Base-by-base conservation (phyloP, 2,329 filamentous ascomycete genomes). In the Rutstroemia sydowiana region DNA sequence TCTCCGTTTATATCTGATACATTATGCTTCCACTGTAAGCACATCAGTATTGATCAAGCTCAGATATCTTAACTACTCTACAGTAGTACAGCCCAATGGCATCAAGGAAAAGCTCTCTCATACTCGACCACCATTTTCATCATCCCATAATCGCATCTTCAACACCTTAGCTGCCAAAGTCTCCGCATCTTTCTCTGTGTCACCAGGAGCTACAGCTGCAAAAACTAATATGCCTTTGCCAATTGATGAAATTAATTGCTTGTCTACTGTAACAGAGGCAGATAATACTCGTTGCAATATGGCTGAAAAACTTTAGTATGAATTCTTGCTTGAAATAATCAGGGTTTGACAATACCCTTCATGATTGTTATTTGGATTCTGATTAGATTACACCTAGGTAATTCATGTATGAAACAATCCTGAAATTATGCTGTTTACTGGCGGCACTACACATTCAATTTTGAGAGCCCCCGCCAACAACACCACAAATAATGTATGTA, bases 251-350 rank as follows among this genome's bases (percentile, higher is more conserved):
- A 98, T 80, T 28, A 95, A 73, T 66, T 95, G 78, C 65, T 88
- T 86, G 66, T 98, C 91, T 48, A 98, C 92, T 1, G 90, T 93
- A 62, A 98, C 93, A 7, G 92, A 96, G 55, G 92, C 92, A 40
- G 91, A 97, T 55, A 95, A 82, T 47, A 98, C 93, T 59, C 93
- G 82, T 71, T 98, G 93, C 48, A 97, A 74, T 55, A 98, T 88
- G 49, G 90, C 93, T 96, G 60, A 68, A 55, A 55, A 48, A 36
- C 37, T 47, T 13, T n/a, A n/a, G n/a, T n/a, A n/a, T n/a, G n/a
- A n/a, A 41, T 44, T 45, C 7, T 16, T 16, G 44, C 36, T 26
- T 48, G 51, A 61, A 45, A 46, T 40, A 30, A 26, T 26, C 4
- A 8, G 23, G 23, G 4, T 26, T 4, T 4, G 23, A 13, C 14